Evolutionary conservation across 768 basidiomycete species (phyloP).

Genomic region (Leccinum subtestaceum): DNA sequence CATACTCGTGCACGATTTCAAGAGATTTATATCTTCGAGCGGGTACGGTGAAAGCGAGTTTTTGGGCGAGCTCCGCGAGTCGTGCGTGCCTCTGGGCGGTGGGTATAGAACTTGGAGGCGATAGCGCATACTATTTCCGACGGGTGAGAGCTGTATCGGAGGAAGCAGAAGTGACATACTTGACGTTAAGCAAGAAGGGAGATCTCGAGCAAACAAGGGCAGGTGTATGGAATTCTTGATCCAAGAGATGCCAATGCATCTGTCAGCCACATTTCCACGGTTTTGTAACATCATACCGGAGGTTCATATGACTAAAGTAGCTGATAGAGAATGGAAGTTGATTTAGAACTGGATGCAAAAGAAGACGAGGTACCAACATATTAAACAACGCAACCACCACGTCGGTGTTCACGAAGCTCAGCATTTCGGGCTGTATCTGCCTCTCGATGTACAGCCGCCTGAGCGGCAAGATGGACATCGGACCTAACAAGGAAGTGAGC

Average conservation of each 20-base stretch:
- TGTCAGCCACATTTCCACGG: conserved; percentile 28
- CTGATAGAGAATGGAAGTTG: conserved; percentile 34
- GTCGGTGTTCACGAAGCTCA: conserved; percentile 81
- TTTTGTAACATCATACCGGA: conserved; percentile 35
- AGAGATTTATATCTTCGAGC: conserved; percentile 89
- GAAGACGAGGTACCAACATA: conserved; percentile 55
- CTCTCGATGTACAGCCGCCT: conserved; percentile 83
- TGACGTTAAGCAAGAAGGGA: conserved; percentile 89
- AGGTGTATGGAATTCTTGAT: conserved; percentile 89
- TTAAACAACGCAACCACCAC: conserved; percentile 91
- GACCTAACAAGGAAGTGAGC: conserved; percentile 46
- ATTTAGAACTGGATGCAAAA: conserved; percentile 1
- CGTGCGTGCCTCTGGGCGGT: conserved; percentile 76
- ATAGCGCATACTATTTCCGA: conserved; percentile 80
- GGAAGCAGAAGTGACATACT: conserved; percentile 46
- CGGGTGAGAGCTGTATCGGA: neutral
- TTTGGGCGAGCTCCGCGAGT: conserved; percentile 79
- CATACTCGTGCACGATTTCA: conserved; percentile 94
- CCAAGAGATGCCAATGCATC: conserved; percentile 80
- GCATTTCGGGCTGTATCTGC: conserved; percentile 90
- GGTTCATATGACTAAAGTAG: conserved; percentile 75
- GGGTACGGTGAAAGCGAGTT: conserved; percentile 87
- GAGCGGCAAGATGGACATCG: conserved; percentile 84
- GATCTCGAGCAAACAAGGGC: conserved; percentile 91
- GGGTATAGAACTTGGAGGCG: conserved; percentile 83